These are phyloP conservation scores for Pisolithus microcarpus DNA, from an alignment of 768 basidiomycete genomes.

Conservation along the genomic window DNA sequence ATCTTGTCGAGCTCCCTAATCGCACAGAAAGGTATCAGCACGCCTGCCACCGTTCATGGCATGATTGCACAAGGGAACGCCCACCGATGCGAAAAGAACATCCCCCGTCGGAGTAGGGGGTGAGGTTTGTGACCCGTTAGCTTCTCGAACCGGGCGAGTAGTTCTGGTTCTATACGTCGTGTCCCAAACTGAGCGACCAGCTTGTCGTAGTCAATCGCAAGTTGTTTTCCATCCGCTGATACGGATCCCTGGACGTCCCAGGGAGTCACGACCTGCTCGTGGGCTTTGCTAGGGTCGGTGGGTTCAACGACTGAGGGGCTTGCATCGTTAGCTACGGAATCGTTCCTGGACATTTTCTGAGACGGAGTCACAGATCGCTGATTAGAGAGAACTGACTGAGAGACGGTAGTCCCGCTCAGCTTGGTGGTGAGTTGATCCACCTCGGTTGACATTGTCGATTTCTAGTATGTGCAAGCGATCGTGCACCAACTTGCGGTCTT, in stretches of 20 bases:
- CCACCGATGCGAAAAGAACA: constrained; percentile 98
- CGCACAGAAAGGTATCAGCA: constrained; percentile 1
- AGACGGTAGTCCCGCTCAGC: constrained; percentile 21
- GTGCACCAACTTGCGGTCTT: too few relatives aligned
- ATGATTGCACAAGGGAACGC: constrained; percentile 10
- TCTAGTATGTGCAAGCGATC: too few relatives aligned
- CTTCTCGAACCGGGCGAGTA: constrained; percentile 85
- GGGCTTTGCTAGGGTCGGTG: constrained; percentile 21
- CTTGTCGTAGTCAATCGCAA: constrained; percentile 95
- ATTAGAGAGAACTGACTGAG: constrained; percentile 21
- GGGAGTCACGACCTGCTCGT: constrained; percentile 85
- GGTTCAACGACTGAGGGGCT: constrained; percentile 20
- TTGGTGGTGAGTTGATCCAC: constrained; percentile 23
- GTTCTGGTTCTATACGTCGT: constrained; percentile 60
- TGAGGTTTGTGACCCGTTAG: constrained; percentile 88
- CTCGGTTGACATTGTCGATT: constrained; percentile 19
- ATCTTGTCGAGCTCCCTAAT: constrained; percentile 87
- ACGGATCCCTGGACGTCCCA: constrained; percentile 97
- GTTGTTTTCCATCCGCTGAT: constrained; percentile 80
- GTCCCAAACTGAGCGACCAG: constrained; percentile 93
- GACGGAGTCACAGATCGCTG: background rate
- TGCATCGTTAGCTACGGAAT: constrained; percentile 3
- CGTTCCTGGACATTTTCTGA: background rate
- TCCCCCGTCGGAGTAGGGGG: constrained; percentile 78
- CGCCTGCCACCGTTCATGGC: background rate